Base-by-base conservation (phyloP, 371 early-diverging fungal genomes). In the Mortierella sp. region DNA sequence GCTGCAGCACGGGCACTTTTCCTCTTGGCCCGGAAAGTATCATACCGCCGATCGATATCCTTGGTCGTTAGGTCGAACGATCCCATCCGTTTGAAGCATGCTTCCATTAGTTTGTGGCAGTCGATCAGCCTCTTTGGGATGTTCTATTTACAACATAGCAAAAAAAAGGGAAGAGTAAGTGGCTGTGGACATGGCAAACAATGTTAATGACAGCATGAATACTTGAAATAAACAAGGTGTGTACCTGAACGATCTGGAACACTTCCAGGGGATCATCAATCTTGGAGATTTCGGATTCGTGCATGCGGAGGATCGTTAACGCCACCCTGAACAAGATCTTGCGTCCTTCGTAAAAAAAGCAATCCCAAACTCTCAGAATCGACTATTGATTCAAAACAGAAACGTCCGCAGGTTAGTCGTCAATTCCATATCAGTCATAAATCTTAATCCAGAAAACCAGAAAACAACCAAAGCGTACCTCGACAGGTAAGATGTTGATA, bases 311-410 rank as follows among this genome's bases (percentile, higher is more conserved):
- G 48, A 97, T 91, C 8, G 96, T 94, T 16, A 97, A 89, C 8
- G 96, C 95, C 10, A 96, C 92, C 5, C 97, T 92, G 84, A 95
- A 94, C 26, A 96, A 79, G 11, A 95, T 93, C 77, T 94, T 95
- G 79, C 94, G 94, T 34, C 96, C 96, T 78, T 97, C 96, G 83
- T 95, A 96, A 80, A 95, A 94, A 70, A 96, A 93, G 77, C 94
- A 93, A 91, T 96, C 97, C 96, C 97, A 96, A 10, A 96, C 94
- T 42, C 97, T 92, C 8, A 96, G 89, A 11, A 95, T 94, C 44
- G 95, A 93, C 92, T 93, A 87, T 19, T 31, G 5, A 52, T 28
- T 11, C 10, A 31, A 34, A 16, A 31, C 42, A 34, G 38, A 26
- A 60, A 16, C 1, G 70, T n/a, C 13, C 9, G 24, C 21, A 8